Percentiles rank a stretch among this genome's conserved stretches.
Evolutionary conservation across 2,329 filamentous ascomycete species (phyloP).

Genomic region (Colletotrichum viniferum): DNA sequence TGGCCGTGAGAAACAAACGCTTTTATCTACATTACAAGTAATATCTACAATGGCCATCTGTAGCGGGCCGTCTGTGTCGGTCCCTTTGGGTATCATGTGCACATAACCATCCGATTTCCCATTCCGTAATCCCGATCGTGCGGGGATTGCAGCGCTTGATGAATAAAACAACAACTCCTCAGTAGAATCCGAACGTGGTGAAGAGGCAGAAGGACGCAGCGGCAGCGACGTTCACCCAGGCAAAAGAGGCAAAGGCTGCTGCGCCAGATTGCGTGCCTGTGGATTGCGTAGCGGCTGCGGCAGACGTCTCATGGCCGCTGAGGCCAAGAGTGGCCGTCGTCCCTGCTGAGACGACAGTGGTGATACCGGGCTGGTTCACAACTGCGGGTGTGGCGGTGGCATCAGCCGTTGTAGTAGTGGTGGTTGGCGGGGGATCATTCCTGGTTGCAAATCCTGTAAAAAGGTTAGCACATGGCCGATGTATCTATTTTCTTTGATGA

Average conservation of each 20-base stretch:
- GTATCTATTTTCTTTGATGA: neutral
- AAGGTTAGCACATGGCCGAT: slow-evolving; percentile 1
- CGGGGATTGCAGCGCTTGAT: neutral
- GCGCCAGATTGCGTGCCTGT: neutral
- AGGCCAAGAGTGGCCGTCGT: slow-evolving; percentile 32
- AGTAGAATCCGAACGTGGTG: neutral
- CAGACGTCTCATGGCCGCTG: slow-evolving; percentile 38
- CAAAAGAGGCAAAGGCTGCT: neutral
- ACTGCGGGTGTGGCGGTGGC: neutral
- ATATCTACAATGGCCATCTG: slow-evolving; percentile 15
- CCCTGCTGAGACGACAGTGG: slow-evolving; percentile 1
- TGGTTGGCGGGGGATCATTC: slow-evolving; percentile 23
- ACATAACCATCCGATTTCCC: slow-evolving; percentile 20
- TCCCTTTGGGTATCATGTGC: slow-evolving; percentile 28
- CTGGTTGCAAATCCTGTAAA: slow-evolving; percentile 41
- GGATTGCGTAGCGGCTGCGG: slow-evolving; percentile 18
- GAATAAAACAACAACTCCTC: neutral
- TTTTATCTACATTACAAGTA: slow-evolving; percentile 18
- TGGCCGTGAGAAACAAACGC: slow-evolving; percentile 11
- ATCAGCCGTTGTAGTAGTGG: neutral
- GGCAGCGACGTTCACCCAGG: neutral
- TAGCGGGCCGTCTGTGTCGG: slow-evolving; percentile 17
- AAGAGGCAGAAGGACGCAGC: slow-evolving; percentile 4
- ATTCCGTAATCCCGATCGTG: slow-evolving; percentile 9
- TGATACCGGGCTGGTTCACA: slow-evolving; percentile 4